Percentiles rank a stretch among this genome's conserved stretches.
Evolutionary conservation across 768 basidiomycete species (phyloP).

Genomic region (Rhodotorula taiwanensis): DNA sequence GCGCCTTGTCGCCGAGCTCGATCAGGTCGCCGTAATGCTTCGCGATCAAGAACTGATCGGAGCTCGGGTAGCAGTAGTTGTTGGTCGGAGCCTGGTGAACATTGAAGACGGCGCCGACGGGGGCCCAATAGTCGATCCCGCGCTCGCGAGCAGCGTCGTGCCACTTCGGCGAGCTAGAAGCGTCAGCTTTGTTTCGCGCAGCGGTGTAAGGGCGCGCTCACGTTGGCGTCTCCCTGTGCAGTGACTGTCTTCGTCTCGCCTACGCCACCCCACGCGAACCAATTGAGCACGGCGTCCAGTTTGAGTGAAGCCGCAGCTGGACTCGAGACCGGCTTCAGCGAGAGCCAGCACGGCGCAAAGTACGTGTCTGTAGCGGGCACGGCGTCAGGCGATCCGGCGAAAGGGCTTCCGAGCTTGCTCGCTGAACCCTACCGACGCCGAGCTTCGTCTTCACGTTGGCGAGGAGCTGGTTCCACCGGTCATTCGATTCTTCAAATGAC

Average conservation of each 20-base stretch:
- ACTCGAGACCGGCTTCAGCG: background rate
- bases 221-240: slow-evolving; percentile 3
- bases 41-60: background rate
- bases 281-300: slow-evolving; percentile 12
- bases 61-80: slow-evolving; percentile 4
- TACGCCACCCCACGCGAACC: slow-evolving; percentile 4
- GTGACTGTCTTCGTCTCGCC: background rate
- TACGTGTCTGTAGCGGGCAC: slow-evolving; percentile 8
- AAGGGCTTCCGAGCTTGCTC: no score
- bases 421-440: background rate
- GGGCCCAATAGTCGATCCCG: slow-evolving; percentile 22
- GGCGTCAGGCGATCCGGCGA: no score
- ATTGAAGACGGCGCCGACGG: background rate
- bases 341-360: slow-evolving; percentile 18
- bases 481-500: slow-evolving; percentile 10
- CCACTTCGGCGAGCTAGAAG: background rate
- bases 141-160: background rate
- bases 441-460: background rate
- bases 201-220: no score
- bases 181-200: background rate
- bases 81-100: slow-evolving; percentile 8
- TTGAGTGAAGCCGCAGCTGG: background rate
- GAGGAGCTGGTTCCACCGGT: slow-evolving; percentile 4
- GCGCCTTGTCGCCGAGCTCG: slow-evolving; percentile 7
- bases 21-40: slow-evolving; percentile 10